Percentiles rank a stretch among this genome's conserved stretches.
phyloP scores from a whole-genome alignment of 192 early-diverging fungal genomes.

The Podila minutissima region DNA sequence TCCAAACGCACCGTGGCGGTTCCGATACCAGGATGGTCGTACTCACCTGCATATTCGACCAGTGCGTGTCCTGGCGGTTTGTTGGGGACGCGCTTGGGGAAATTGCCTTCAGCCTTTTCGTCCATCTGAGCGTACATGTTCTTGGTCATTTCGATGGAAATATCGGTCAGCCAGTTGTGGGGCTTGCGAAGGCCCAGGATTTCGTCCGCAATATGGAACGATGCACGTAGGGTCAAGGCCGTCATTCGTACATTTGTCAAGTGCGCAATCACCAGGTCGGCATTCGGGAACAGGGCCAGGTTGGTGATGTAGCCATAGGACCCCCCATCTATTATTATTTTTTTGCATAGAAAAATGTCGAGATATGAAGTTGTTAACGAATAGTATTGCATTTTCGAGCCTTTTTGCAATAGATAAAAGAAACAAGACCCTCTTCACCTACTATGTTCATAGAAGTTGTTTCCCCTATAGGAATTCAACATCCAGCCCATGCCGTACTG shows the following conservation, averaged over 20 bases:
- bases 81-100: not conserved
- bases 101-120: not conserved
- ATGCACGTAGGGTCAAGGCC: too few relatives aligned
- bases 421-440: not conserved
- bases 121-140: not conserved
- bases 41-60: constrained; percentile 1
- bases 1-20: not conserved
- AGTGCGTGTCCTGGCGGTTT: not conserved
- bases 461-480: constrained; percentile 12
- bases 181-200: not conserved
- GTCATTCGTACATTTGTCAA: not conserved
- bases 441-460: constrained; percentile 1
- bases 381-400: too few relatives aligned
- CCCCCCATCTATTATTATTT: not conserved
- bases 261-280: constrained; percentile 1
- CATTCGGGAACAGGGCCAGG: constrained; percentile 1
- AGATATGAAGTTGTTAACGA: too few relatives aligned
- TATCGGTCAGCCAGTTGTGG: not conserved
- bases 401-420: too few relatives aligned
- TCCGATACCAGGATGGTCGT: not conserved
- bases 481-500: constrained; percentile 28
- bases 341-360: not conserved
- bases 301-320: not conserved
- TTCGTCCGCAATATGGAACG: not conserved
- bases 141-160: not conserved